Percentiles rank a stretch among this genome's conserved stretches.
Evolutionary conservation across 1,139 yeast genomes (phyloP).

Genomic region (Hanseniaspora gamundiae): DNA sequence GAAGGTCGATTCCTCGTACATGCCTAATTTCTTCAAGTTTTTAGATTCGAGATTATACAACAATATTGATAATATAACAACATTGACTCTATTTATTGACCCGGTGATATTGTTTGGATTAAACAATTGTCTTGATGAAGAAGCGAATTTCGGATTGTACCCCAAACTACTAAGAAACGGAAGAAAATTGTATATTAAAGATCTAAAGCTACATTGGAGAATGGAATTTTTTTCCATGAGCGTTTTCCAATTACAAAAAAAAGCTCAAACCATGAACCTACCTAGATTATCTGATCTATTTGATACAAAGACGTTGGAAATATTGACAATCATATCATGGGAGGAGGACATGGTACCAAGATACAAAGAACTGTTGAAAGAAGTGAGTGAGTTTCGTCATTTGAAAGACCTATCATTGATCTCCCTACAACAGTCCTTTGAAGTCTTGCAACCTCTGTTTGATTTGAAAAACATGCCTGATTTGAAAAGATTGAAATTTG

Average conservation of each 20-base stretch:
- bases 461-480: constrained; percentile 13
- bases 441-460: constrained; percentile 22
- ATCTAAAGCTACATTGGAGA: constrained; percentile 30
- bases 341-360: constrained; percentile 23
- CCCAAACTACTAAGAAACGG: constrained; percentile 5
- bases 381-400: constrained; percentile 25
- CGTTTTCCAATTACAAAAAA: constrained; percentile 14
- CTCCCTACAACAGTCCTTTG: constrained; percentile 26
- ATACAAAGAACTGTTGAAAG: constrained; percentile 25
- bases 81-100: constrained; percentile 28
- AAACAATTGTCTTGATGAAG: constrained; percentile 5
- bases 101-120: constrained; percentile 24
- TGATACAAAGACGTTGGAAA: constrained; percentile 24
- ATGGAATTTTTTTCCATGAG: constrained; percentile 26
- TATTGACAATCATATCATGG: constrained; percentile 32
- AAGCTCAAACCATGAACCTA: constrained; percentile 12
- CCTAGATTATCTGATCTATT: constrained; percentile 25
- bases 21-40: constrained; percentile 20
- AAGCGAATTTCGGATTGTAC: background rate
- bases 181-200: constrained; percentile 24
- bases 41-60: constrained; percentile 21
- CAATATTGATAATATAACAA: constrained; percentile 17
- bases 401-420: constrained; percentile 30
- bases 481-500: constrained; percentile 29
- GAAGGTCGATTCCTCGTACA: constrained; percentile 21